Evolutionary conservation across 768 basidiomycete species (phyloP).

Genomic region (Leccinum subtestaceum): DNA sequence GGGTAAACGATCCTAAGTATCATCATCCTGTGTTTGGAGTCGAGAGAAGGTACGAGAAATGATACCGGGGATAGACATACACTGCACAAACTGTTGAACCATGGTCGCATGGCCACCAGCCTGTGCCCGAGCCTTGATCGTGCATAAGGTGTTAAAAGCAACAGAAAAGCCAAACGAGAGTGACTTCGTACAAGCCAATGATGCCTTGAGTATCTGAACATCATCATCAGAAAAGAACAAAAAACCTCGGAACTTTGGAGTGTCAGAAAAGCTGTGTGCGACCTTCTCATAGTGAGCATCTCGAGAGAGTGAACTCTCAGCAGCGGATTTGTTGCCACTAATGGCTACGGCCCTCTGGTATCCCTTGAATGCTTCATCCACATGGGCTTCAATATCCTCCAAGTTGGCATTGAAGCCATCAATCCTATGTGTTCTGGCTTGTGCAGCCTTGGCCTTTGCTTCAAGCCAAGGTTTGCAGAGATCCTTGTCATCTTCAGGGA

Average conservation of each 20-base stretch:
- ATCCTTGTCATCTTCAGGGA: conserved; percentile 22
- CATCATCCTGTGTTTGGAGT: background rate
- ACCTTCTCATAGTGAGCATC: conserved; percentile 12
- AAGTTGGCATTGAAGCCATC: conserved; percentile 37
- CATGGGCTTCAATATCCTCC: conserved; percentile 37
- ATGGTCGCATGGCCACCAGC: conserved; percentile 21
- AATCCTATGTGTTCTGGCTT: conserved; percentile 5
- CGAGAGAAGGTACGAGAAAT: conserved; percentile 24
- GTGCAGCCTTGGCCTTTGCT: conserved; percentile 18
- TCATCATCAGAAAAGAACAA: conserved; percentile 31
- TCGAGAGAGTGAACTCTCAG: background rate
- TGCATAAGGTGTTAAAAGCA: conserved; percentile 51
- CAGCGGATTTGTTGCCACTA: background rate
- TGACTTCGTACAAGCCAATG: conserved; percentile 45
- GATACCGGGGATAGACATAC: conserved; percentile 17
- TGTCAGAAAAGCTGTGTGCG: conserved; percentile 30
- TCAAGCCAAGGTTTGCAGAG: conserved; percentile 39
- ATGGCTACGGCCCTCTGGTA: conserved; percentile 19
- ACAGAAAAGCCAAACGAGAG: conserved; percentile 48
- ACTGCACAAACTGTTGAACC: conserved; percentile 24
- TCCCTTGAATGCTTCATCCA: conserved; percentile 22
- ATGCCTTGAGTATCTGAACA: conserved; percentile 46
- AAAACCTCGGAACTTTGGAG: conserved; percentile 24
- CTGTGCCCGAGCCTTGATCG: conserved; percentile 49
- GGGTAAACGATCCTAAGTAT: conserved; percentile 1